Evolutionary conservation across 257 asterid species (phyloP).

Genomic region (Apocynum venetum): DNA sequence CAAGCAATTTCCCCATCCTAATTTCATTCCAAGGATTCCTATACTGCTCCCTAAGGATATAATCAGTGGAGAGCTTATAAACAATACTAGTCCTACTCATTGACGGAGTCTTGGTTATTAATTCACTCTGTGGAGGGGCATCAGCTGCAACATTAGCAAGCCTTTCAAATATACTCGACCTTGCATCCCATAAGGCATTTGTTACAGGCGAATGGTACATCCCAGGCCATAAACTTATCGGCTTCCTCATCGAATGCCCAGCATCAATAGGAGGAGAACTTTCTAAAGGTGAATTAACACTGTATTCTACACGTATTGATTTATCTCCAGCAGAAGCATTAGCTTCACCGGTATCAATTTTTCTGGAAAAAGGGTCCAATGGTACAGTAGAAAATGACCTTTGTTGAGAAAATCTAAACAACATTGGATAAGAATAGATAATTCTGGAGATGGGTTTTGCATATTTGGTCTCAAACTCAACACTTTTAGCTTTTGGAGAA

Average conservation of each 20-base stretch:
- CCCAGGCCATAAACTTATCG: slow-evolving; percentile 86
- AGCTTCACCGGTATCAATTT: background rate
- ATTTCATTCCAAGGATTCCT: slow-evolving; percentile 90
- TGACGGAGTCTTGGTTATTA: slow-evolving; percentile 53
- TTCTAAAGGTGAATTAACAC: slow-evolving; percentile 25
- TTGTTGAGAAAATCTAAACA: slow-evolving; percentile 21
- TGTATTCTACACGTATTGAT: slow-evolving; percentile 28
- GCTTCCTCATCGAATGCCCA: slow-evolving; percentile 77
- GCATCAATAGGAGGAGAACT: slow-evolving; percentile 64
- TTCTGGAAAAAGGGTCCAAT: slow-evolving; percentile 20
- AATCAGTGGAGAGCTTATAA: slow-evolving; percentile 71
- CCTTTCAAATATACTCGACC: slow-evolving; percentile 57
- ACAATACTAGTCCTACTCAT: slow-evolving; percentile 61
- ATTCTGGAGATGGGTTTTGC: slow-evolving; percentile 19
- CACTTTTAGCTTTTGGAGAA: background rate
- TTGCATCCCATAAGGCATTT: slow-evolving; percentile 90
- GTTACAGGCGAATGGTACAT: slow-evolving; percentile 91
- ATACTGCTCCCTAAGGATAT: slow-evolving; percentile 77
- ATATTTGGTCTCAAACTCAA: background rate
- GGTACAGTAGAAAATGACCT: slow-evolving; percentile 40
- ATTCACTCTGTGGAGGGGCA: slow-evolving; percentile 39
- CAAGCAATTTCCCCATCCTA: slow-evolving; percentile 88
- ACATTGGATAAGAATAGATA: slow-evolving; percentile 9
- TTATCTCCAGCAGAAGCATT: slow-evolving; percentile 6
- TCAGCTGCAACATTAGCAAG: slow-evolving; percentile 24